Conservation (phyloP, 106 monocot genomes). For the Dioscorea dumetorum region DNA sequence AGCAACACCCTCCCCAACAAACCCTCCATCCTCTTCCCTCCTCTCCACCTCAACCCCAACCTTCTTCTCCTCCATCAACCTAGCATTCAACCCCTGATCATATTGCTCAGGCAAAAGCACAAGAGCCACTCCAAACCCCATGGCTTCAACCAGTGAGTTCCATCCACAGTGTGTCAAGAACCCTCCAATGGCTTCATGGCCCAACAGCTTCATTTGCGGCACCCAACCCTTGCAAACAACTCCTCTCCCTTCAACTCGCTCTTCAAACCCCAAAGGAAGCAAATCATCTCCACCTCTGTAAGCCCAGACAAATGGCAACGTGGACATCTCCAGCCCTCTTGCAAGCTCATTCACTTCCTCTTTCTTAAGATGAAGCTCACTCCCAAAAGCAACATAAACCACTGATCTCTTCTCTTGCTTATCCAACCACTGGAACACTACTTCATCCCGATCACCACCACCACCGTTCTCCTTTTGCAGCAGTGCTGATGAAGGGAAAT, state of each 20-base stretch:
- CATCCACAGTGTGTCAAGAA: slow-evolving; percentile 24
- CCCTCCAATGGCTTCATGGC: slow-evolving; percentile 14
- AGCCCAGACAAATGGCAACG: no score
- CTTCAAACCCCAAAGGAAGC: no score
- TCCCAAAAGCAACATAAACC: slow-evolving; percentile 23
- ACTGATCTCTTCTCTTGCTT: slow-evolving; percentile 7
- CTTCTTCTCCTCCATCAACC: slow-evolving; percentile 3
- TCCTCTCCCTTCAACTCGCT: no score
- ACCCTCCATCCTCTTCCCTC: neutral
- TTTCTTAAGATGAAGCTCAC: no score
- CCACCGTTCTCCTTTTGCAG: neutral
- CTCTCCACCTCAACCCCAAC: slow-evolving; percentile 6
- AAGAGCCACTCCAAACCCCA: neutral
- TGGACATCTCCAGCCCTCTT: no score
- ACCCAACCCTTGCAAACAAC: no score
- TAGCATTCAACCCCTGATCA: slow-evolving; percentile 13
- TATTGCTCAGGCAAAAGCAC: neutral
- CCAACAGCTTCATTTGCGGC: slow-evolving; percentile 2
- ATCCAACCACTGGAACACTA: slow-evolving; percentile 20
- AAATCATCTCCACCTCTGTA: no score
- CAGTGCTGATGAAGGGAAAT: slow-evolving; percentile 11
- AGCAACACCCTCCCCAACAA: slow-evolving; percentile 1
- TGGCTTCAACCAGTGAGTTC: slow-evolving; percentile 17
- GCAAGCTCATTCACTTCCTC: no score
- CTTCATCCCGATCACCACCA: neutral